Base-by-base conservation (phyloP, 352 stramenopile genomes). In the Phytophthora ohioensis region DNA sequence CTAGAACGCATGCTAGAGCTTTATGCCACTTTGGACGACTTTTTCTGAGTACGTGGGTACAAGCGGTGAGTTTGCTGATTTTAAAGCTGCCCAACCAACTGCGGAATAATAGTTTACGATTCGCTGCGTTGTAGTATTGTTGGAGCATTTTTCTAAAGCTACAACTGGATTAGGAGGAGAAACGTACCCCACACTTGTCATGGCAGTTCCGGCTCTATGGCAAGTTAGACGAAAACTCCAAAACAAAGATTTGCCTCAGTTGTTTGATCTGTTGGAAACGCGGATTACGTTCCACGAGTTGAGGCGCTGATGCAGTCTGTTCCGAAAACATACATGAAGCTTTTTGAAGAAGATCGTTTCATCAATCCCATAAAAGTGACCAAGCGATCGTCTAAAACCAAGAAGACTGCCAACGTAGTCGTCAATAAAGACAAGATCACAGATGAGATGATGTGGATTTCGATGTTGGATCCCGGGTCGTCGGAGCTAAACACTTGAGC, bases 81-180 rank as follows among this genome's bases (percentile, higher is more conserved):
- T 12, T 6, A 51, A 21, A 21, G 21, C 21, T 21, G 21, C 21
- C 5, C 53, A 60, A 12, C 53, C 53, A 32, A 49, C 53, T 1
- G 41, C 56, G 3, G 56, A 63, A 21, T 43, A 63, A 5, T 63
- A 42, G 43, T 36, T 52, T 5, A 52, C 32, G 9, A 46, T 63
- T 43, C 30, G 12, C 1, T 63, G 42, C 6, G 10, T 63, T 4
- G 32, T 63, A 5, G 12, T 35, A 0, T 35, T 53, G 21, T 21
- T 21, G 21, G 21, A 21, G 21, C 53, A 38, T 21, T 51, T 60
- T 51, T 21, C 36, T 30, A 46, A 11, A 38, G 17, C 53, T 2
- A 49, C 53, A 5, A 41, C 15, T 8, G 53, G 38, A 5, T 51
- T 41, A 7, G 41, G 34, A 2, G 53, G 13, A 2, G 30, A 46